phyloP scores from a whole-genome alignment of 768 basidiomycete genomes.

The Pholiota molesta region DNA sequence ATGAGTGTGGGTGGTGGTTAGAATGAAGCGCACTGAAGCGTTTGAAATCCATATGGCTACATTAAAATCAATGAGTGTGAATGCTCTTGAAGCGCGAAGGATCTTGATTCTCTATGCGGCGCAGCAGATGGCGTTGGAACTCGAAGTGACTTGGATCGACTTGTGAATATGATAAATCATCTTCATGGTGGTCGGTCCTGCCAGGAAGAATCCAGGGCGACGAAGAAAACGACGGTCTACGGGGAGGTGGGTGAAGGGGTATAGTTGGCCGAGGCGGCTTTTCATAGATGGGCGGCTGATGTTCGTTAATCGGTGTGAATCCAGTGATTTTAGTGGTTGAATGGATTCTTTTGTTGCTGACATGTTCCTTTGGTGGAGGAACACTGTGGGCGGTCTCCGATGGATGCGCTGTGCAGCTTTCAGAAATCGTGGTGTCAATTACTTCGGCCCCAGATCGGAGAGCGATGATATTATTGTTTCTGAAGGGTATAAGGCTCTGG shows the following conservation, averaged over 20 bases:
- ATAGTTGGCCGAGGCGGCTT: slow-evolving; percentile 21
- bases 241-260: slow-evolving; percentile 36
- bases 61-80: slow-evolving; percentile 19
- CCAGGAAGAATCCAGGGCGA: slow-evolving; percentile 41
- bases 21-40: background rate
- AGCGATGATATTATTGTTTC: slow-evolving; percentile 7
- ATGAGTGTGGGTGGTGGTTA: background rate
- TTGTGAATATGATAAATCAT: slow-evolving; percentile 36
- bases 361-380: slow-evolving; percentile 1
- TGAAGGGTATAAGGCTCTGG: slow-evolving; percentile 14
- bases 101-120: slow-evolving; percentile 42
- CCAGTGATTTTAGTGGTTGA: slow-evolving; percentile 39
- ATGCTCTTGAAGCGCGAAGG: slow-evolving; percentile 31
- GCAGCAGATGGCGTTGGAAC: slow-evolving; percentile 44
- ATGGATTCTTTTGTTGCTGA: background rate
- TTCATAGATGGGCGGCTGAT: slow-evolving; percentile 23
- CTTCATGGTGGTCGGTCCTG: slow-evolving; percentile 31
- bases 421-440: background rate
- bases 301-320: slow-evolving; percentile 34
- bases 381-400: slow-evolving; percentile 4
- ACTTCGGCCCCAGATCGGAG: slow-evolving; percentile 9
- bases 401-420: background rate
- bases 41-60: background rate
- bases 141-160: slow-evolving; percentile 36
- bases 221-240: slow-evolving; percentile 36